phyloP scores from a whole-genome alignment of 805 yeast genomes.

The Saturnispora diversa region DNA sequence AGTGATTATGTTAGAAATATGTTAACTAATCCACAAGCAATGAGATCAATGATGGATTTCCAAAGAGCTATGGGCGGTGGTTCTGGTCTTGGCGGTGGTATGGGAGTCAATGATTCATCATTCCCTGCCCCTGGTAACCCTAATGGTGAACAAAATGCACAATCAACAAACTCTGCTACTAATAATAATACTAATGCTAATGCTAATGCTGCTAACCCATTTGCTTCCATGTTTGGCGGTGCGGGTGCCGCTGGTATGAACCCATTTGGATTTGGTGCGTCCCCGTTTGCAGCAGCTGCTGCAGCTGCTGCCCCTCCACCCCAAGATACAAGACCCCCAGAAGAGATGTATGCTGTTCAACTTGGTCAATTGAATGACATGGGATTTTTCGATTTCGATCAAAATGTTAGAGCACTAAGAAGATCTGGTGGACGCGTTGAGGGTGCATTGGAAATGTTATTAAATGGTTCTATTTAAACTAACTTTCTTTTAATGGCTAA shows the following conservation, averaged over 20 bases:
- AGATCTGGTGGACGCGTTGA: conserved; percentile 96
- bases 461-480: conserved; percentile 47
- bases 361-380: conserved; percentile 70
- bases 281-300: conserved; percentile 24
- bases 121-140: conserved; percentile 47
- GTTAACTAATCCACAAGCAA: conserved; percentile 75
- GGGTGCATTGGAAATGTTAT: conserved; percentile 86
- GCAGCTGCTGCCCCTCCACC: conserved; percentile 63
- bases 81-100: conserved; percentile 20
- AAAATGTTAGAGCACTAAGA: conserved; percentile 84
- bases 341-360: conserved; percentile 66
- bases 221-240: conserved; percentile 31
- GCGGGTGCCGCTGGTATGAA: conserved; percentile 36
- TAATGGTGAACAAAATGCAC: conserved; percentile 14
- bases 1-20: conserved; percentile 74
- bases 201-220: conserved; percentile 39
- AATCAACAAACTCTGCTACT: conserved; percentile 16
- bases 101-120: conserved; percentile 21
- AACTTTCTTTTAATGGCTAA: neutral
- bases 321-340: conserved; percentile 65
- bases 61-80: conserved; percentile 42
- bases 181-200: conserved; percentile 16
- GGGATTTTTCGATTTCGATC: conserved; percentile 87
- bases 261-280: conserved; percentile 51
- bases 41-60: conserved; percentile 76